A percentile compares a stretch with the other conserved stretches of the same genome.
Conservation (phyloP, 1,284 basidiomycete genomes). For the Schizopora paradoxa region DNA sequence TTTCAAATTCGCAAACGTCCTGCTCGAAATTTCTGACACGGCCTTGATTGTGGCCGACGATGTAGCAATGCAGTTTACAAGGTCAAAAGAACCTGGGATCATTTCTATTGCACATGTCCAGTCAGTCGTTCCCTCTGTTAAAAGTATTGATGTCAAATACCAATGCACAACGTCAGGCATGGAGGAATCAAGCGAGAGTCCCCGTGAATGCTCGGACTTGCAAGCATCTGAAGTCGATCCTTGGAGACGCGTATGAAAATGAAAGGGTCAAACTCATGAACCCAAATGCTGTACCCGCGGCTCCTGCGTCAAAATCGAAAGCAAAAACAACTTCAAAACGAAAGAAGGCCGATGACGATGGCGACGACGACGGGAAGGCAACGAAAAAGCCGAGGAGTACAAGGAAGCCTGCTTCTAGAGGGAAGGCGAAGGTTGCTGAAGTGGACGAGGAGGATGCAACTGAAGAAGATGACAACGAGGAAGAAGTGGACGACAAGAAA, state of each 20-base stretch:
- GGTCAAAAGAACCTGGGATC: conserved; percentile 46
- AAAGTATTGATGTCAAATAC: conserved; percentile 4
- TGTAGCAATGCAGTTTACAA: conserved; percentile 43
- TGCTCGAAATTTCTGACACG: not conserved
- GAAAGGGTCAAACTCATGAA: conserved; percentile 45
- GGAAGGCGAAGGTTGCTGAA: conserved; percentile 12
- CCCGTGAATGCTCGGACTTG: conserved; percentile 54
- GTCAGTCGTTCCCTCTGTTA: conserved; percentile 3
- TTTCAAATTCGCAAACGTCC: conserved; percentile 1
- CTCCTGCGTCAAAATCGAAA: conserved; percentile 3
- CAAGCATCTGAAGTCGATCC: conserved; percentile 52
- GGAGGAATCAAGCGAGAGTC: conserved; percentile 44
- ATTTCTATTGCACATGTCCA: conserved; percentile 43
- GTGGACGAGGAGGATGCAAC: conserved; percentile 19
- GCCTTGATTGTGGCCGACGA: not conserved
- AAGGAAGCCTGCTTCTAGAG: conserved; percentile 15
- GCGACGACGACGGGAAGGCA: conserved; percentile 11
- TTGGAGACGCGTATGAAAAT: conserved; percentile 55
- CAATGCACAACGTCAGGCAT: conserved; percentile 30
- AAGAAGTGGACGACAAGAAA: conserved; percentile 23
- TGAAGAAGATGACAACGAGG: conserved; percentile 20
- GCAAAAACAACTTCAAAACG: not conserved
- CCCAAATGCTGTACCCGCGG: conserved; percentile 27
- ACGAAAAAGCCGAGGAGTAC: conserved; percentile 22
- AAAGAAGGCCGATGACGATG: conserved; percentile 8